These are phyloP conservation scores for Candida labiduridarum DNA, from an alignment of 1,139 yeast species.

Conservation along the genomic window DNA sequence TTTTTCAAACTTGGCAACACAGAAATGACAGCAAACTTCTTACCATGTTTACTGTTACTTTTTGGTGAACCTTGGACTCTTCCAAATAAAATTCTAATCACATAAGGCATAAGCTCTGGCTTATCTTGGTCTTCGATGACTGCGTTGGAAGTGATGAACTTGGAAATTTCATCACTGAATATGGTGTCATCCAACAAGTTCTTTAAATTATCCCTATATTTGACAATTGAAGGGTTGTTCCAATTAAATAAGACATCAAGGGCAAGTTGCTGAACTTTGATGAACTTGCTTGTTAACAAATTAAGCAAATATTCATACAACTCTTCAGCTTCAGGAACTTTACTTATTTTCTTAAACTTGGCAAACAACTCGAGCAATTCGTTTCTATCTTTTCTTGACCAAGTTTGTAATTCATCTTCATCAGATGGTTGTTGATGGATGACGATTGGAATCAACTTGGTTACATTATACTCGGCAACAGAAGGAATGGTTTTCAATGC, in stretches of 20 bases:
- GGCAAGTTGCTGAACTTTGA: slow-evolving; percentile 71
- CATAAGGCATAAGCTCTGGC: slow-evolving; percentile 63
- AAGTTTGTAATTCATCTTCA: slow-evolving; percentile 25
- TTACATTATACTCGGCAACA: slow-evolving; percentile 66
- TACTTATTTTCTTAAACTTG: slow-evolving; percentile 64
- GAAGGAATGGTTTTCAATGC: slow-evolving; percentile 46
- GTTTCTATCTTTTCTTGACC: slow-evolving; percentile 68
- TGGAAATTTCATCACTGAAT: slow-evolving; percentile 82
- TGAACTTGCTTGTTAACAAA: slow-evolving; percentile 63
- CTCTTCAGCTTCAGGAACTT: slow-evolving; percentile 50
- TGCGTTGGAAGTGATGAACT: slow-evolving; percentile 51
- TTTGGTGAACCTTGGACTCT: slow-evolving; percentile 64
- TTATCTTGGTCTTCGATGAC: slow-evolving; percentile 63
- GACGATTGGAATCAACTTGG: slow-evolving; percentile 58
- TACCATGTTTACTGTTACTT: slow-evolving; percentile 71
- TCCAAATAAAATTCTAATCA: slow-evolving; percentile 82
- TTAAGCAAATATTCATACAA: slow-evolving; percentile 57
- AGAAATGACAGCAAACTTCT: slow-evolving; percentile 76
- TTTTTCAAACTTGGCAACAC: slow-evolving; percentile 66
- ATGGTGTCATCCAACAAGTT: slow-evolving; percentile 81
- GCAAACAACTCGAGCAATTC: slow-evolving; percentile 64
- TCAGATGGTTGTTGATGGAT: slow-evolving; percentile 29
- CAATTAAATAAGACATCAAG: slow-evolving; percentile 71
- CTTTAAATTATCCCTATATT: slow-evolving; percentile 71
- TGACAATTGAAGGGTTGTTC: slow-evolving; percentile 58